Evolutionary conservation across 2,329 filamentous ascomycete genomes (phyloP), one percentile per base, ranked within the genome.

Genomic region (Aspergillus ustus): DNA sequence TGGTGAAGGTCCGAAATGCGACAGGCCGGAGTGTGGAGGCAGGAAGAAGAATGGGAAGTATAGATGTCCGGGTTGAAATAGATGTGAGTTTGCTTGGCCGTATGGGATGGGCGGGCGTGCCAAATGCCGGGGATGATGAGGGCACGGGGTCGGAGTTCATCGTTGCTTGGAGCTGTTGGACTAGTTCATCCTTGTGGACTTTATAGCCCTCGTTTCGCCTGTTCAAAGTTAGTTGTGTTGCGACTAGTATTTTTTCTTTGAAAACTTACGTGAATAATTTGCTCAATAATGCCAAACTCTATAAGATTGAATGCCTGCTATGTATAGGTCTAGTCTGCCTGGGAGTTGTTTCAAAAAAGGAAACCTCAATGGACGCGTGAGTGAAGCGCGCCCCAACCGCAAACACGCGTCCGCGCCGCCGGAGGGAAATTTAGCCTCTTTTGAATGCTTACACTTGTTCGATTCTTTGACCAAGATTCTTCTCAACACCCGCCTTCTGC

Each of bases 1-100:
- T 97, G 2, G 95, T 99, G 68, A 99, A 96, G 0, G 92, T 96
- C 51, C 95, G 88, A 73, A 99, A 98, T 8, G 95, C 96, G 20
- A 98, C 84, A 2, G 95, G 94, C 64, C 96, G 86, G 45, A 99
- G 81, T 0, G 91, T 96, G 9, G 92, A 87, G 0, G 93, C 91
- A 3, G 94, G 93, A 4, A 99, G 88, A 40, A 96, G 84, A 60
- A 99, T 95, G 4, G 95, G 93, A 1, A 99, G 83, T 52, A 98
- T 91, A 7, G 88, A 85, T 6, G 83, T 77, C 63, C 82, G 84
- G 25, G 83, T 83, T 13, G 88, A 84, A 67, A 85, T 72, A 71
- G 63, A 72, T 72, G 69, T 72, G 37, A 66, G 67, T 66, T 82
- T 84, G 57, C 70, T 72, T 53, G 72, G 67, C 62, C 73, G 71